These are phyloP conservation scores for Backusella macrospora DNA, from an alignment of 192 early-diverging fungal species.

Conservation along the genomic window DNA sequence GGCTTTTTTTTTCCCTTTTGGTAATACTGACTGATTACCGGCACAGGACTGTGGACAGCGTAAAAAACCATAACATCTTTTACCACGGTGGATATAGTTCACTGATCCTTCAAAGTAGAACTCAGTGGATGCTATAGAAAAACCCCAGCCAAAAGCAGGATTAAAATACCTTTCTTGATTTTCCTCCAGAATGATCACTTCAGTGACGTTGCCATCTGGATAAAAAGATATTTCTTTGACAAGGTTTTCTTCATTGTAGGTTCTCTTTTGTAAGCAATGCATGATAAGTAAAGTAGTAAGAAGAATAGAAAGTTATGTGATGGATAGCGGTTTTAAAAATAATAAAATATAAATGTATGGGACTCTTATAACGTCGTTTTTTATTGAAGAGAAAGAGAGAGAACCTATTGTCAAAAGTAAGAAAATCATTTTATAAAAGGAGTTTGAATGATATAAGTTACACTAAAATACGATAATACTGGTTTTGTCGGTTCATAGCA, in stretches of 20 bases:
- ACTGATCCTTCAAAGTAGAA: neutral
- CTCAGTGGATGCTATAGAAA: neutral
- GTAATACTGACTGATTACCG: neutral
- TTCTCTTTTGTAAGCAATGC: neutral
- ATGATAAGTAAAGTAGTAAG: no score
- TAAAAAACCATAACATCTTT: neutral
- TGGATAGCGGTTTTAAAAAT: no score
- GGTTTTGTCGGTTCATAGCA: no score
- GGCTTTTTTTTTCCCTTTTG: no score
- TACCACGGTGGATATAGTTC: neutral
- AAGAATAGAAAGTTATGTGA: no score
- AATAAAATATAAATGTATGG: no score
- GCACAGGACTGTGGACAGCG: neutral
- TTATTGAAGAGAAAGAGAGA: no score
- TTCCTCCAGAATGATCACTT: neutral
- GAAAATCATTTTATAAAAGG: no score
- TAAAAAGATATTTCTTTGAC: neutral
- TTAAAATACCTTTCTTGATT: neutral
- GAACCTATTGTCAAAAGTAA: no score
- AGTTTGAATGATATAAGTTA: no score
- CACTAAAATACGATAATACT: no score
- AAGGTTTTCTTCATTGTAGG: neutral
- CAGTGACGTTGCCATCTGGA: neutral
- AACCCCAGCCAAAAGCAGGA: neutral
- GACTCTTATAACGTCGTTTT: no score